Conservation (phyloP, 163 green algal genomes). For the Trebouxiophyceae sp. region DNA sequence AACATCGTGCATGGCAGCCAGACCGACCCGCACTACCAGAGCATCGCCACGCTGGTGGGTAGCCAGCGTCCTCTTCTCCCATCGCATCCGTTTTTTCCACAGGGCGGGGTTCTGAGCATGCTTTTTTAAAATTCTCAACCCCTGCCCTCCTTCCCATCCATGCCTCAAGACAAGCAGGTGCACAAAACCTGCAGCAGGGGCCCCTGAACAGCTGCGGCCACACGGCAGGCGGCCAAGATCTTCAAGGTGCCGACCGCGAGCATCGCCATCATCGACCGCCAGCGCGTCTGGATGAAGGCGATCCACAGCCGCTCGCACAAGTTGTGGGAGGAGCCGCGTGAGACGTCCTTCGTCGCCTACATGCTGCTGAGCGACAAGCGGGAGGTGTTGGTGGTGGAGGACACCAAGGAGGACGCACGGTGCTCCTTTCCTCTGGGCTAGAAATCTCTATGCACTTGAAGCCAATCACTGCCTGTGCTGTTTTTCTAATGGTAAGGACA, state of each 20-base stretch:
- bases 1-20: neutral
- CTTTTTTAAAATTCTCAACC: too few relatives aligned
- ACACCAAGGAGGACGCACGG: neutral
- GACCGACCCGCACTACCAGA: neutral
- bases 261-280: neutral
- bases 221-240: neutral
- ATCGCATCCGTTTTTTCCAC: too few relatives aligned
- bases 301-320: neutral
- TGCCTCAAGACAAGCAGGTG: too few relatives aligned
- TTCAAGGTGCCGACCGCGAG: neutral
- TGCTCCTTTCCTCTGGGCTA: too few relatives aligned
- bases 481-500: too few relatives aligned
- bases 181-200: too few relatives aligned
- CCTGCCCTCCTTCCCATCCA: too few relatives aligned
- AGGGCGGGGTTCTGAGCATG: too few relatives aligned
- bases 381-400: slow-evolving; percentile 1
- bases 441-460: too few relatives aligned
- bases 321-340: neutral
- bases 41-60: neutral
- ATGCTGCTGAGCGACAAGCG: neutral
- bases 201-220: too few relatives aligned
- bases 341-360: neutral
- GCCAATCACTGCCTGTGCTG: too few relatives aligned
- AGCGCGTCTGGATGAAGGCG: neutral
- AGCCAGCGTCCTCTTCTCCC: too few relatives aligned